Evolutionary conservation across 75 land plant species (phyloP).

Genomic region (Pinus albicaulis): DNA sequence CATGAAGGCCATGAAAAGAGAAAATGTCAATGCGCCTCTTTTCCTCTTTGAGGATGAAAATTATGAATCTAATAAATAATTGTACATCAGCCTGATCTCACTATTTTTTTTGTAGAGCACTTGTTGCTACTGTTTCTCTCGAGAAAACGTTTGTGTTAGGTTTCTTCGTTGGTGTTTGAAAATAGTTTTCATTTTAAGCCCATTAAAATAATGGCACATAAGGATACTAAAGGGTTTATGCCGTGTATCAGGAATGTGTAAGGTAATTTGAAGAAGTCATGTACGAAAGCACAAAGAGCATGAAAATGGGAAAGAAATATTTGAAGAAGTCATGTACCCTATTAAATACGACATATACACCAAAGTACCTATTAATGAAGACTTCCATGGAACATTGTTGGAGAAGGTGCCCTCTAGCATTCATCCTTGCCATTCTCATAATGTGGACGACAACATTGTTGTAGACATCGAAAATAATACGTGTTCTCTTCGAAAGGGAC

Average conservation of each 20-base stretch:
- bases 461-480: background rate
- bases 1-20: too few relatives aligned
- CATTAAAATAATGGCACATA: background rate
- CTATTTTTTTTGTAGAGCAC: too few relatives aligned
- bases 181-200: background rate
- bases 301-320: too few relatives aligned
- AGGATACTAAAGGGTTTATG: background rate
- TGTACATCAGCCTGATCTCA: too few relatives aligned
- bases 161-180: too few relatives aligned
- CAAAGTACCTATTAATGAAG: background rate
- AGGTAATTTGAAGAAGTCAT: background rate
- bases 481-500: background rate
- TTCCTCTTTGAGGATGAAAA: too few relatives aligned
- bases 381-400: background rate
- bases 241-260: background rate
- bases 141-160: too few relatives aligned
- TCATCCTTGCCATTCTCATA: background rate
- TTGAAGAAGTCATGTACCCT: background rate
- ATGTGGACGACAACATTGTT: background rate
- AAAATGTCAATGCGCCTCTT: too few relatives aligned
- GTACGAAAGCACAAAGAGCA: background rate
- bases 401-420: background rate
- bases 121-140: too few relatives aligned
- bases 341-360: background rate
- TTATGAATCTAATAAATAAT: too few relatives aligned